Base-by-base conservation (phyloP, 2,329 filamentous ascomycete genomes). In the Cladorrhinum sp. region DNA sequence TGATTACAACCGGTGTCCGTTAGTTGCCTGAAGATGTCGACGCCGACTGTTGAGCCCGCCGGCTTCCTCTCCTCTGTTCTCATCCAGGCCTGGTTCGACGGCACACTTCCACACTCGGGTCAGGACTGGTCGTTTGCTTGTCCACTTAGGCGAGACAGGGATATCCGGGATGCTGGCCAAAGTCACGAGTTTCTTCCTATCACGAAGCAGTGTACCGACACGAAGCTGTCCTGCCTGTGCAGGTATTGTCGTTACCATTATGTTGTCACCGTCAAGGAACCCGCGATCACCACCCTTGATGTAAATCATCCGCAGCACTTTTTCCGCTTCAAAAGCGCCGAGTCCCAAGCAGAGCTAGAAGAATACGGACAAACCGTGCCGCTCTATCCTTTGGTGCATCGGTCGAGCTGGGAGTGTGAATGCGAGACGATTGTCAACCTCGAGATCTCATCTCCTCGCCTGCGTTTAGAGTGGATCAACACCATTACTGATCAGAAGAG, bases 371-470 rank as follows among this genome's bases (percentile, higher is more conserved):
- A 18, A 2, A 22, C 16, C 18, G 41, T 18, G 3, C 16, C 18
- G 16, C 16, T 4, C 5, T 45, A 45, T 45, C 38, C 38, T 27
- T 2, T 49, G 16, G n/a, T 29, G 24, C 18, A 38, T 2, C 38
- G 25, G 23, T 49, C 53, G 1, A 20, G 2, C 2, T 56, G 41
- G 22, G 16, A n/a, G 7, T 83, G 80, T 68, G 79, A 76, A 7
- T 83, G 80, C 66, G 73, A 73, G 1, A 76, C 80, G 45, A 65
- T 71, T 22, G 57, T 84, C 38, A 74, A 69, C 1, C 69, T 85
- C 18, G 79, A 83, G 57, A 74, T 85, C 6, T 80, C 78, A 6
- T 67, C 75, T 9, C 81, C 81, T 10, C 80, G 80, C 1, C 74
- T 86, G 64, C 67, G 70, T 10, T 66, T 67, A 2, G 70, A 71